Conservation (phyloP, 1,284 basidiomycete genomes). For the Tylopilus orsonianus region DNA sequence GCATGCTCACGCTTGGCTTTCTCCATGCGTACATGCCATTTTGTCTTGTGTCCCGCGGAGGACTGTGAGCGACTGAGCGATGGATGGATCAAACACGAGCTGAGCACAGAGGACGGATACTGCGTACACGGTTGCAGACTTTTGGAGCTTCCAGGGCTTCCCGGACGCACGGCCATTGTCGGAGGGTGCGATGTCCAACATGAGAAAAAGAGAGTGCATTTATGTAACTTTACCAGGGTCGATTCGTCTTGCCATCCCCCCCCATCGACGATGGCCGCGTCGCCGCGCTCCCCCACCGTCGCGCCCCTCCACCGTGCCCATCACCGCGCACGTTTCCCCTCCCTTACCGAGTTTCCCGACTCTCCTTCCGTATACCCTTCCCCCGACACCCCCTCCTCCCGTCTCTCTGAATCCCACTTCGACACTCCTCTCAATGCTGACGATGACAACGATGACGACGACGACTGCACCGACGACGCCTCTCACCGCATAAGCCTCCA, state of each 20-base stretch:
- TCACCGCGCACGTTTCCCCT: constrained; percentile 48
- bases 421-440: constrained; percentile 41
- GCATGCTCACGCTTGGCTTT: constrained; percentile 63
- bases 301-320: constrained; percentile 43
- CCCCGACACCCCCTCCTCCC: constrained; percentile 32
- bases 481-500: constrained; percentile 61
- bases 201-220: constrained; percentile 22
- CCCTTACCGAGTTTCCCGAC: constrained; percentile 58
- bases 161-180: constrained; percentile 62
- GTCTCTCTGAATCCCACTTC: constrained; percentile 54
- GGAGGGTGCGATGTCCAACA: constrained; percentile 47
- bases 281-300: constrained; percentile 22
- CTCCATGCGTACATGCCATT: constrained; percentile 70
- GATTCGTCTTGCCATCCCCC: constrained; percentile 1
- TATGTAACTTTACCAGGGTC: constrained; percentile 22
- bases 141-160: constrained; percentile 66
- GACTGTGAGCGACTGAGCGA: constrained; percentile 62
- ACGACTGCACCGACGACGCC: constrained; percentile 39
- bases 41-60: constrained; percentile 63
- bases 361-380: constrained; percentile 63
- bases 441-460: constrained; percentile 32
- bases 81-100: constrained; percentile 8
- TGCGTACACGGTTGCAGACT: constrained; percentile 62
- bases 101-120: constrained; percentile 5
- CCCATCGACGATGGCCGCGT: constrained; percentile 16